Base-by-base conservation (phyloP, 495 filamentous ascomycete genomes). In the Hyaloscypha hepaticicola region DNA sequence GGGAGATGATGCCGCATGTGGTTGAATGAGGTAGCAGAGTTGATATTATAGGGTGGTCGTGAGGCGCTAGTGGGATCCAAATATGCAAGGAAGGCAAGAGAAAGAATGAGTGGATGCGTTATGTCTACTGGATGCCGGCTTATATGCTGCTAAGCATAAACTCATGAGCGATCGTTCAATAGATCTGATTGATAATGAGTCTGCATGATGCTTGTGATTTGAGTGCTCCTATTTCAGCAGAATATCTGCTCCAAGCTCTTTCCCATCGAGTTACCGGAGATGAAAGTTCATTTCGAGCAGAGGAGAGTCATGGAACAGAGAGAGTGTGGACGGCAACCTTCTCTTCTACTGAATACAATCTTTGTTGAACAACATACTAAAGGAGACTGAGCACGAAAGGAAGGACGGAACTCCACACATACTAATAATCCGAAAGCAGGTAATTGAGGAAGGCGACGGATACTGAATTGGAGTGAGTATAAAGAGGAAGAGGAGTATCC, bases 1-100 rank as follows among this genome's bases (percentile, higher is more conserved):
- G 55, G 31, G 22, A 29, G 31, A 41, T 38, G 55, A 38, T 31
- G 55, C 21, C 25, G 25, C 28, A 34, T 58, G 29, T 56, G 25
- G 53, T 31, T 56, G 26, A n/a, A 56, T 33, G 53, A 56, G 16
- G 26, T 38, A 11, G 55, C n/a, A 22, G 55, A 38, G 38, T 45
- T 45, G 38, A 14, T 19, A 19, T 45, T 9, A 19, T 14, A 19
- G 11, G 38, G 11, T 45, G 38, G 38, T 11, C 11, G 38, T 33
- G 31, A 12, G 31, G 31, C 31, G 31, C 31, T 33, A 12, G 31
- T 12, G 31, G 16, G 16, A n/a, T n/a, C 38, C 19, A 45, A 1
- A 45, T 16, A 45, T 16, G 16, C 38, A 16, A 45, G 38, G 38
- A 19, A 16, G 38, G 38, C 0, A 8, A 16, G 9, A 45, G 38